Evolutionary conservation across 257 asterid species (phyloP).

Genomic region (Apocynum venetum): DNA sequence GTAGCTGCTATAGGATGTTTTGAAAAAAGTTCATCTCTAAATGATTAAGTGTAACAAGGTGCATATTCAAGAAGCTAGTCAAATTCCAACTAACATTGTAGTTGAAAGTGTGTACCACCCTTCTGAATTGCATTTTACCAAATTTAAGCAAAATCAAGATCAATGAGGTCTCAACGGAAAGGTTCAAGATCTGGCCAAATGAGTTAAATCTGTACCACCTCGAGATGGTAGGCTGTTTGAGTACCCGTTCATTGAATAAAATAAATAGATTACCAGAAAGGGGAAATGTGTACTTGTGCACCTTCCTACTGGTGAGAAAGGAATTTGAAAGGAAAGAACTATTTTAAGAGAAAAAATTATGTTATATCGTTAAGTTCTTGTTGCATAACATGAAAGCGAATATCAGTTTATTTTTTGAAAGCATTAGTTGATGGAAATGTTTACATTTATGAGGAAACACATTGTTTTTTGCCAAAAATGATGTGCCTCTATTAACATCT

Average conservation of each 20-base stretch:
- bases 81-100: background rate
- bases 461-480: background rate
- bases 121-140: background rate
- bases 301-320: background rate
- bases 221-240: background rate
- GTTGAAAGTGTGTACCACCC: background rate
- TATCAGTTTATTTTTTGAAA: background rate
- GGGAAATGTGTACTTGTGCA: background rate
- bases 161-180: background rate
- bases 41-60: background rate
- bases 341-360: background rate
- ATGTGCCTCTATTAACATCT: background rate
- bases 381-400: background rate
- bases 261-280: background rate
- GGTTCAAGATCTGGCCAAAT: background rate
- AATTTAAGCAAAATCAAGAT: background rate
- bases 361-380: background rate
- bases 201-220: background rate
- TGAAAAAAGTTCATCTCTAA: background rate
- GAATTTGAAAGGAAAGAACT: background rate
- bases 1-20: background rate
- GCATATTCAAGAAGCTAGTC: background rate
- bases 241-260: background rate
- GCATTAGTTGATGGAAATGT: background rate
- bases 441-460: background rate